Base-by-base conservation (phyloP, 768 basidiomycete genomes). In the Hortiboletus campestris region DNA sequence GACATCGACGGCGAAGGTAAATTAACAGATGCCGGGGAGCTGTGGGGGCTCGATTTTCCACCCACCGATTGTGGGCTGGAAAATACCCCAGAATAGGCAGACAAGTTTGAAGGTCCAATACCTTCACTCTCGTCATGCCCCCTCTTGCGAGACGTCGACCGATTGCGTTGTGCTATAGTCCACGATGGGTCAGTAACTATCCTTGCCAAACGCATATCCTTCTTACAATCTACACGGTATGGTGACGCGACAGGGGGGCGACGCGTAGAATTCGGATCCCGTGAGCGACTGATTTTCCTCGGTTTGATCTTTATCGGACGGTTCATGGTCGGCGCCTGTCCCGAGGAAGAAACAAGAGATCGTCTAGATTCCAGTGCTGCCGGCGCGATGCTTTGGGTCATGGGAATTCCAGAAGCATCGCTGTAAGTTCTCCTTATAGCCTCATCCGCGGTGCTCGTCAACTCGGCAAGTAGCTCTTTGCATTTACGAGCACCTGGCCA, bases 401-500 rank as follows among this genome's bases (percentile, higher is more conserved):
- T 57, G 1, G 75, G 58, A 45, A 67, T 58, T 47, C 58, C 58
- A 25, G 62, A 55, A 46, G 56, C 45, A 9, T 65, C 66, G 34
- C 49, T 56, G 35, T 53, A 53, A 6, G 61, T 61, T 53, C 63
- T 73, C 29, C 71, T 73, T 45, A 90, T 84, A 31, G 88, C 88
- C 53, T 87, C 86, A 42, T 75, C 82, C 5, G 88, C 85, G 10
- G 86, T 91, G 41, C 74, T 84, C 32, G 83, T 80, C 48, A 91
- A 75, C 60, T 90, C 89, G 43, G 79, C 72, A 38, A 92, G 81
- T 39, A 92, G 72, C 65, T 91, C 90, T 70, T 85, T 91, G 77
- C 91, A 91, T 71, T 93, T 93, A 40, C 84, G 80, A 58, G 90
- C 91, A 16, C 91, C 91, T 20, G 91, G 91, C 92, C 92, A 94